phyloP scores from a whole-genome alignment of 2,329 filamentous ascomycete genomes.

The Pseudogymnoascus sp. region DNA sequence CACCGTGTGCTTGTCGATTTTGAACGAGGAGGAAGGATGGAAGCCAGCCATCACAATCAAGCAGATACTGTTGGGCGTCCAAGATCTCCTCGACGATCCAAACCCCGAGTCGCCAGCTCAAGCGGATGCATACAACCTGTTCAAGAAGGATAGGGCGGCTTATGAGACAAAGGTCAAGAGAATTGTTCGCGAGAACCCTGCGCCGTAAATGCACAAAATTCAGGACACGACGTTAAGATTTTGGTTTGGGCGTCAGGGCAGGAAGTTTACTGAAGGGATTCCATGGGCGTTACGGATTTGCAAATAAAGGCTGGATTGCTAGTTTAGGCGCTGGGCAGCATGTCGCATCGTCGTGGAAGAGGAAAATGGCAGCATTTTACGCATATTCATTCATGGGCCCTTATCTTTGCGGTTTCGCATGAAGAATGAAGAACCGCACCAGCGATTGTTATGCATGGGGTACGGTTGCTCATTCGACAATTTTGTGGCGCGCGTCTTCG shows the following conservation, averaged over 20 bases:
- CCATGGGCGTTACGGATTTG: slow-evolving; percentile 9
- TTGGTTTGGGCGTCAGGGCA: neutral
- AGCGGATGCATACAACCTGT: slow-evolving; percentile 94
- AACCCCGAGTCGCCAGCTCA: slow-evolving; percentile 96
- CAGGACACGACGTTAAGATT: slow-evolving; percentile 4
- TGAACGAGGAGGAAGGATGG: slow-evolving; percentile 98
- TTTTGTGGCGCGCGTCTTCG: neutral
- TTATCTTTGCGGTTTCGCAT: neutral
- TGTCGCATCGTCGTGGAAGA: neutral
- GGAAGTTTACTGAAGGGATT: neutral
- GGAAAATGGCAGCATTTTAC: slow-evolving; percentile 1
- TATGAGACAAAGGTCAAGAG: slow-evolving; percentile 85
- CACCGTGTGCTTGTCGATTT: slow-evolving; percentile 90
- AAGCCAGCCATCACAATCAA: slow-evolving; percentile 98
- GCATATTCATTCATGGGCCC: neutral
- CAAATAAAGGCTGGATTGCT: neutral
- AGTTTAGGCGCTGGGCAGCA: slow-evolving; percentile 7
- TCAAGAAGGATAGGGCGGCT: slow-evolving; percentile 77
- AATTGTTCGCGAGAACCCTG: slow-evolving; percentile 83
- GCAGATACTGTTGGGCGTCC: slow-evolving; percentile 91
- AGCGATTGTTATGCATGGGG: neutral
- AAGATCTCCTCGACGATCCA: slow-evolving; percentile 90
- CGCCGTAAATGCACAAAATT: slow-evolving; percentile 41
- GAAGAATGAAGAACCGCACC: neutral
- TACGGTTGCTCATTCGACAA: neutral